Percentiles rank a stretch among this genome's conserved stretches.
Conservation (phyloP, 75 land plant species). For the Adiantum capillusveneris region DNA sequence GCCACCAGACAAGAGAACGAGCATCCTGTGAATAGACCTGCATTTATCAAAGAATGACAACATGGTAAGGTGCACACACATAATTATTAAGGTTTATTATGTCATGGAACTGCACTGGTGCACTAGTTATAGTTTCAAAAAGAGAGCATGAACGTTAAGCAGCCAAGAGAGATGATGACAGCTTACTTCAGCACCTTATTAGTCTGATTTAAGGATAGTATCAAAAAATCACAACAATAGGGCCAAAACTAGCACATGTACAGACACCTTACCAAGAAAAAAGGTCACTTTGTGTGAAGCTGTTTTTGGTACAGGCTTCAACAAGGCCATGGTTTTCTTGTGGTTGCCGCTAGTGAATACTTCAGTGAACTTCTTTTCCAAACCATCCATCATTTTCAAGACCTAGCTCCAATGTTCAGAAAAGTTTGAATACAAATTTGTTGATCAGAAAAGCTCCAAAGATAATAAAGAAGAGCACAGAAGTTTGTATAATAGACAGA, state of each 20-base stretch:
- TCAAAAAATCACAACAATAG: no score
- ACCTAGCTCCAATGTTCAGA: constrained; percentile 4
- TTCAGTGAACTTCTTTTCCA: constrained; percentile 10
- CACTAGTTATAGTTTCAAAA: no score
- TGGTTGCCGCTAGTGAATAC: constrained; percentile 16
- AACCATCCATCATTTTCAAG: no score
- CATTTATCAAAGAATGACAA: constrained; percentile 7
- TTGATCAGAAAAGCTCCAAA: not conserved
- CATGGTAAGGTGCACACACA: not conserved
- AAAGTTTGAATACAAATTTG: not conserved
- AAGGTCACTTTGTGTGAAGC: constrained; percentile 21
- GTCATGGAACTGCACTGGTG: not conserved
- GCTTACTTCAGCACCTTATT: no score
- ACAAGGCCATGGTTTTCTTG: constrained; percentile 13
- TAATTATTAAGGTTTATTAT: not conserved
- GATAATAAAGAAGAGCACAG: no score
- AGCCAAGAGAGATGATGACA: no score
- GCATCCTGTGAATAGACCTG: constrained; percentile 29
- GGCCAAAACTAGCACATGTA: no score
- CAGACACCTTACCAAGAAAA: constrained; percentile 16
- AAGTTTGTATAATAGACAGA: no score
- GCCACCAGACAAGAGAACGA: constrained; percentile 16
- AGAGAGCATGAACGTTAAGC: no score
- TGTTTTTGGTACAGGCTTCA: constrained; percentile 13
- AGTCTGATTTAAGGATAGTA: no score